These are phyloP conservation scores for Cyberlindnera japonica DNA, from an alignment of 805 yeast genomes.

Conservation along the genomic window DNA sequence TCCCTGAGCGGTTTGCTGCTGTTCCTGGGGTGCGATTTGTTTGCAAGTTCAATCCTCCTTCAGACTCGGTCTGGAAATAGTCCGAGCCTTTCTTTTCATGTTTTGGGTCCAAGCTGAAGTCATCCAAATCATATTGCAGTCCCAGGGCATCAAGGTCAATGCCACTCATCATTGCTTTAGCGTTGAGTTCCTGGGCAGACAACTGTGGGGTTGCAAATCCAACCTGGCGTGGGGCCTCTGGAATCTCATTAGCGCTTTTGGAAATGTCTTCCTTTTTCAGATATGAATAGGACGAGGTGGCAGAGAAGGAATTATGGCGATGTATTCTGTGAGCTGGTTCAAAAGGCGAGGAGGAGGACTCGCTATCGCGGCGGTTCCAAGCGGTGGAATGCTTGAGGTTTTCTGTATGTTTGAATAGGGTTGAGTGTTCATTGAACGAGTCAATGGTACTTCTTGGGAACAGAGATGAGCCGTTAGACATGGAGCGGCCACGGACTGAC, in stretches of 20 bases:
- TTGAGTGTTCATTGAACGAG: constrained; percentile 20
- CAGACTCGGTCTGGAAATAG: constrained; percentile 13
- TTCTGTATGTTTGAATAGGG: constrained; percentile 29
- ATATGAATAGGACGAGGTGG: constrained; percentile 37
- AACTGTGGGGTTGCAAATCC: constrained; percentile 82
- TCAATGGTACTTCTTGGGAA: constrained; percentile 18
- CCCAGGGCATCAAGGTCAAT: constrained; percentile 37
- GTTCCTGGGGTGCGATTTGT: too few species aligned
- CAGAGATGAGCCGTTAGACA: constrained; percentile 5
- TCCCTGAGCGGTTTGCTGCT: too few species aligned
- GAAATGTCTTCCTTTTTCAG: constrained; percentile 16
- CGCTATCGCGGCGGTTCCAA: constrained; percentile 6
- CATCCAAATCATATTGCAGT: constrained; percentile 29
- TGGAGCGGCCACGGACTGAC: constrained; percentile 1
- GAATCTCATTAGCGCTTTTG: constrained; percentile 14
- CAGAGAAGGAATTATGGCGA: constrained; percentile 44
- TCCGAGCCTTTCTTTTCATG: constrained; percentile 16
- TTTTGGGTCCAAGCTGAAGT: constrained; percentile 18
- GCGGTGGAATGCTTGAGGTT: constrained; percentile 15
- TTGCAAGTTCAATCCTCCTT: too few species aligned
- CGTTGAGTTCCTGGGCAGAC: constrained; percentile 42
- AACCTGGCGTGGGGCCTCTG: constrained; percentile 62
- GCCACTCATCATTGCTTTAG: constrained; percentile 32
- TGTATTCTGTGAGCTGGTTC: constrained; percentile 26
- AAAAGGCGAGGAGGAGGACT: constrained; percentile 2